Conservation (phyloP, 2,329 filamentous ascomycete species). For the Colletotrichum shisoi region DNA sequence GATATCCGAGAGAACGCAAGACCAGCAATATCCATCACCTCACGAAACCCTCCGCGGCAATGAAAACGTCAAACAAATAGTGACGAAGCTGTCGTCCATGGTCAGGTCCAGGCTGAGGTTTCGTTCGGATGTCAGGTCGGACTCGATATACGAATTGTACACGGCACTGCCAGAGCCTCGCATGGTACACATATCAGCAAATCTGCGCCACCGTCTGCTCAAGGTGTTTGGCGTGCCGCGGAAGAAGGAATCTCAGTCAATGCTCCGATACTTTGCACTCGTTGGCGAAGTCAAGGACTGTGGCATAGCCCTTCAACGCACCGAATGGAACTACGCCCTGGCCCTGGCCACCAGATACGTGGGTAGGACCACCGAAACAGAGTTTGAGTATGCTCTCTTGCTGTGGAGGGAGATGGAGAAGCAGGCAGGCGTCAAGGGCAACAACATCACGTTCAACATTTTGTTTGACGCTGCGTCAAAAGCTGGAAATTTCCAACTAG, state of each 20-base stretch:
- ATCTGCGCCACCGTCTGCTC: constrained; percentile 69
- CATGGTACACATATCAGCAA: constrained; percentile 58
- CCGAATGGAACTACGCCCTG: constrained; percentile 86
- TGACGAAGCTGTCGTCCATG: constrained; percentile 53
- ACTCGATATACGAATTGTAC: constrained; percentile 60
- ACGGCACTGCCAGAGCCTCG: constrained; percentile 60
- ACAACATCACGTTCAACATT: constrained; percentile 89
- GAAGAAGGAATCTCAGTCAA: constrained; percentile 65
- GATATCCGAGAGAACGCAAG: constrained; percentile 60
- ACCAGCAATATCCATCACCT: constrained; percentile 56
- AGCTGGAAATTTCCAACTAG: constrained; percentile 81
- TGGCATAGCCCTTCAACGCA: constrained; percentile 70
- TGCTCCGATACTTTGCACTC: constrained; percentile 83
- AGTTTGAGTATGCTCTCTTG: constrained; percentile 74
- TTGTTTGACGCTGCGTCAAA: constrained; percentile 89
- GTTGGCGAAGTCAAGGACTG: constrained; percentile 82
- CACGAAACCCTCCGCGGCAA: constrained; percentile 51
- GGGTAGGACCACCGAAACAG: constrained; percentile 61
- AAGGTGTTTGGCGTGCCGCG: constrained; percentile 72
- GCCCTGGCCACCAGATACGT: constrained; percentile 79
- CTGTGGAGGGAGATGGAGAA: constrained; percentile 93
- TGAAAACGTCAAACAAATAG: constrained; percentile 47
- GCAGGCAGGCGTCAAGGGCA: constrained; percentile 68
- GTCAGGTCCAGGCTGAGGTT: constrained; percentile 55
- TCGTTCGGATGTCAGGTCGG: constrained; percentile 52